Evolutionary conservation across 2,329 filamentous ascomycete genomes (phyloP), one percentile per base, ranked within the genome.

Genomic region (Rhynchosporium agropyri): DNA sequence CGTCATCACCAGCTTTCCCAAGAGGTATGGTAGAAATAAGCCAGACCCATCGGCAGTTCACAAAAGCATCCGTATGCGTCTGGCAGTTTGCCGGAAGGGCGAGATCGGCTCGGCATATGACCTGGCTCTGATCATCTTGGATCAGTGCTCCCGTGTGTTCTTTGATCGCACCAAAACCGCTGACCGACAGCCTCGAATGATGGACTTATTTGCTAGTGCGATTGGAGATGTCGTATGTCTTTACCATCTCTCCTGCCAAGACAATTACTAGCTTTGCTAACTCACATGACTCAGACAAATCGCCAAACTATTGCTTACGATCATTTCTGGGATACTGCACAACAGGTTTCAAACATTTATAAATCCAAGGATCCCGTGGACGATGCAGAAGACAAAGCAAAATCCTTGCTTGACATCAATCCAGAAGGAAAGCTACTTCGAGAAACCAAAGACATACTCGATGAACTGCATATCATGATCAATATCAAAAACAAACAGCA

Each of bases 11-110:
- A 46, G 72, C 58, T 79, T 79, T 51, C 76, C 77, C 0, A 75
- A 76, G 13, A 69, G 77, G 8, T 81, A 77, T 43, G 79, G 79
- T 0, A 68, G 72, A 0, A 78, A 78, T 60, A 77, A 77, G n/a
- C 69, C 73, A 2, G 77, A 79, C 49, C 58, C 68, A 0, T 77
- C 78, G 0, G 77, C 72, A 0, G 73, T 80, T 0, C 77, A 80
- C 63, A 76, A 77, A 43, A 72, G 73, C 0, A 75, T 80, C 15
- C 70, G 77, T 0, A 64, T 67, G 3, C 68, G 72, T 0, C 65
- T 79, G 0, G 68, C 73, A n/a, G 4, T 40, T 4, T 62, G 63
- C 3, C 64, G 67, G 0, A 60, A 63, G 1, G 67, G 73, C 5
- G 66, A 73, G 8, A 73, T 78, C 13, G 68, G 70, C 0, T 77